Conservation (phyloP, 2,329 filamentous ascomycete genomes). For the Helotiales sp. region DNA sequence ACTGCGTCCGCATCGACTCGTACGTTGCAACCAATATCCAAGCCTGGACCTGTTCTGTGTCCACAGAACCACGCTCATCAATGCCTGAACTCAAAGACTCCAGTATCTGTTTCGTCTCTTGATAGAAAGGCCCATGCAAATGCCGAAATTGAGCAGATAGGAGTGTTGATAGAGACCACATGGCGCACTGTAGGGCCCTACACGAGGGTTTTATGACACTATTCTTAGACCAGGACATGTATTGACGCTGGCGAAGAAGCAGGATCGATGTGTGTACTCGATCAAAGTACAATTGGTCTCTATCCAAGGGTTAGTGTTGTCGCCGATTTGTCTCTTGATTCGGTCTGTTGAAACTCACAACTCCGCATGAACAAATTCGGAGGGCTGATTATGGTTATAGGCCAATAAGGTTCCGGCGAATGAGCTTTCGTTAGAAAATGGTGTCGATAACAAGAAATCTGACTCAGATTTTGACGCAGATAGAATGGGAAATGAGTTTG, state of each 20-base stretch:
- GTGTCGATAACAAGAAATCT: background rate
- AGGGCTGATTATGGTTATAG: background rate
- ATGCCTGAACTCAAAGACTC: background rate
- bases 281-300: background rate
- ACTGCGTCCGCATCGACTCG: slow-evolving; percentile 94
- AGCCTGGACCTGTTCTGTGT: slow-evolving; percentile 66
- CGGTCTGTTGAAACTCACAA: background rate
- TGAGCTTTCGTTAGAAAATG: background rate
- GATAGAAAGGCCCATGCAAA: background rate
- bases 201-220: background rate
- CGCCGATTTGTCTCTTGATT: background rate
- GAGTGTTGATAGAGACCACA: background rate
- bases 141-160: background rate
- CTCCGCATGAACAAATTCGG: background rate
- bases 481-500: no score
- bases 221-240: background rate
- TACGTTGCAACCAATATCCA: slow-evolving; percentile 78
- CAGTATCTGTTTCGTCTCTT: background rate
- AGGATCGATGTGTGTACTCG: background rate
- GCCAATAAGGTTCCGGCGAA: background rate
- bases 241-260: background rate
- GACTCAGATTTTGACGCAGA: no score
- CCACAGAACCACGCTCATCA: background rate
- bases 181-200: background rate
- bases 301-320: background rate